Conservation (phyloP, 345 rosid species). For the Moricandia moricandioides region DNA sequence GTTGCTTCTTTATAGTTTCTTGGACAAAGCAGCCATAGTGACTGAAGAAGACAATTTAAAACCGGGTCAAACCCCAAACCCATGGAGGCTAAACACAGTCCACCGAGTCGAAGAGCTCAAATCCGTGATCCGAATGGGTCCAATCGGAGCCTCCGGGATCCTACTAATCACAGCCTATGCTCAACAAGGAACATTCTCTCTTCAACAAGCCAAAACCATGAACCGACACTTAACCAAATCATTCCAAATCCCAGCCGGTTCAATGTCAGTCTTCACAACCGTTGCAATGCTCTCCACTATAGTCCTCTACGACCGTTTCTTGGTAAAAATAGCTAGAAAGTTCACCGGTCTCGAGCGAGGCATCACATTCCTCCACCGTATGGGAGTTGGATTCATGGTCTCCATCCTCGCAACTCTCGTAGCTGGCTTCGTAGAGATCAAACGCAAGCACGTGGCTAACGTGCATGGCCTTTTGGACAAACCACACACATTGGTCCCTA, state of each 20-base stretch:
- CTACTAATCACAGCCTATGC: constrained; percentile 75
- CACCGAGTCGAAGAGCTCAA: constrained; percentile 89
- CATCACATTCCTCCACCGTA: constrained; percentile 67
- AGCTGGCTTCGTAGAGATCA: constrained; percentile 68
- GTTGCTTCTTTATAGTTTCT: constrained; percentile 42
- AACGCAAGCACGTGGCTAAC: constrained; percentile 53
- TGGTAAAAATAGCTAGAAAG: constrained; percentile 52
- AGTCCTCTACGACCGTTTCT: constrained; percentile 60
- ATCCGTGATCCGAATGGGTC: constrained; percentile 78
- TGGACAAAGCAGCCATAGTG: constrained; percentile 77
- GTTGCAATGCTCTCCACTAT: constrained; percentile 68
- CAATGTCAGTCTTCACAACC: constrained; percentile 86
- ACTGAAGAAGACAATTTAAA: constrained; percentile 52
- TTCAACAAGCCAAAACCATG: constrained; percentile 85
- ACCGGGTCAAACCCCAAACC: constrained; percentile 47
- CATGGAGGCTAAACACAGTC: constrained; percentile 75
- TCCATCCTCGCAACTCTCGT: constrained; percentile 72
- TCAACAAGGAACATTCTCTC: constrained; percentile 79
- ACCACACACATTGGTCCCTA: constrained; percentile 47
- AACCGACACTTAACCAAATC: constrained; percentile 63
- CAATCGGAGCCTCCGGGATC: constrained; percentile 85
- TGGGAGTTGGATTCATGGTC: constrained; percentile 79
- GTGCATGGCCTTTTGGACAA: constrained; percentile 41
- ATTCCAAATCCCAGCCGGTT: constrained; percentile 77
- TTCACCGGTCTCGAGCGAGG: constrained; percentile 81